Evolutionary conservation across 176 grass and related monocot genomes (phyloP), one percentile per base, ranked within the genome.

Genomic region (Bolboschoenus planiculmis): DNA sequence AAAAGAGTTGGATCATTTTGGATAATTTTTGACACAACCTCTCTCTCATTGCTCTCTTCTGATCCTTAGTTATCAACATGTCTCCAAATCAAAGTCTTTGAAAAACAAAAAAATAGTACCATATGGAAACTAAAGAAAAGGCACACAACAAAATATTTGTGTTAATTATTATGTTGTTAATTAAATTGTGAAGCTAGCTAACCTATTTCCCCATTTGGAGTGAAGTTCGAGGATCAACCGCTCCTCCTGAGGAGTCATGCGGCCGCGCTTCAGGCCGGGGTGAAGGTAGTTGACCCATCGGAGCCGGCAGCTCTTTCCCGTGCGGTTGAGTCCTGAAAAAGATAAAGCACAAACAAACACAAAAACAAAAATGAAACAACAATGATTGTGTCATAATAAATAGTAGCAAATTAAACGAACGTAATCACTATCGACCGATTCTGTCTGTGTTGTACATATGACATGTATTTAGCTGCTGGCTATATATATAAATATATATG

Each of bases 271-370:
- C 71, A 97, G 93, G 15, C 89, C 93, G 20, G 93, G 91, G 78
- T 97, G 93, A 55, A 97, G 91, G 77, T 97, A 97, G 81, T 97
- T 97, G n/a, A 97, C 93, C 93, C 93, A 97, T 26, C 93, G 88
- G 34, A 97, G 85, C 6, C 93, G 86, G 78, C 93, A 97, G 78
- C 93, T 93, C 85, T 97, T 97, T 29, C 93, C 93, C 4, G 91
- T 97, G 53, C 93, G 81, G 50, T 93, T 97, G 77, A 97, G 93
- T 68, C 91, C 93, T 97, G 77, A 78, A 88, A 40, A 88, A 85
- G 88, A 85, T n/a, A 83, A 24, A 83, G 13, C 68, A 44, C 6
- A 53, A 14, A 53, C 50, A 53, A 10, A 14, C 50, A 53, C 10
- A 11, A 15, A 53, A 53, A 53, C 50, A 53, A 57, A 16, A 48